Conservation (phyloP, 129 eudicot species). For the Chrysanthemum lavandulifolium region DNA sequence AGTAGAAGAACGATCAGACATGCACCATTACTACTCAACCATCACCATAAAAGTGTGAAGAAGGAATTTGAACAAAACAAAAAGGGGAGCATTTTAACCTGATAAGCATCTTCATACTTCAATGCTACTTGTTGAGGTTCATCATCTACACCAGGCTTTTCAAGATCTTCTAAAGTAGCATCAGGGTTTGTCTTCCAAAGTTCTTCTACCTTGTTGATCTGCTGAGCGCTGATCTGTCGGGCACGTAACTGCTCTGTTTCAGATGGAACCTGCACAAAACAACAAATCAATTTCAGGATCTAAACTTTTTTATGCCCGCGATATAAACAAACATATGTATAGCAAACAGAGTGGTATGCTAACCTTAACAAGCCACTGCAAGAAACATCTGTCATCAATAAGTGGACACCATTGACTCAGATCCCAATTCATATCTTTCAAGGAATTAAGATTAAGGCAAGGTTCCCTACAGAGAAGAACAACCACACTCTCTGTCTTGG, state of each 20-base stretch:
- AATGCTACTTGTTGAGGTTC: constrained; percentile 86
- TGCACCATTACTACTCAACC: constrained; percentile 57
- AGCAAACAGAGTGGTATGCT: background rate
- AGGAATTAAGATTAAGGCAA: constrained; percentile 82
- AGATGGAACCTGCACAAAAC: constrained; percentile 71
- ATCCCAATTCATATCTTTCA: constrained; percentile 99
- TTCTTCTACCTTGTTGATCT: constrained; percentile 90
- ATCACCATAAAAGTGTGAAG: constrained; percentile 7
- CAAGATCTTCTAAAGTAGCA: constrained; percentile 97
- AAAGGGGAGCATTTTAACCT: constrained; percentile 36
- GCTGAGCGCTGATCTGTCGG: constrained; percentile 84
- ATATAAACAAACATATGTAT: background rate
- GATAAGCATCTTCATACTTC: constrained; percentile 96
- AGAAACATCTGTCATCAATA: constrained; percentile 96
- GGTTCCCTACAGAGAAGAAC: constrained; percentile 98
- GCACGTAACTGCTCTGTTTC: constrained; percentile 94
- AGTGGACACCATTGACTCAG: constrained; percentile 99
- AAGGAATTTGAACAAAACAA: constrained; percentile 19
- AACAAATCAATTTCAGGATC: constrained; percentile 15
- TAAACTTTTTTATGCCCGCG: background rate
- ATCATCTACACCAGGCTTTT: constrained; percentile 99
- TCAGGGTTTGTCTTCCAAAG: constrained; percentile 99
- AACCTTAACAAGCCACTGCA: constrained; percentile 98
- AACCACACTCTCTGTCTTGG: constrained; percentile 78
- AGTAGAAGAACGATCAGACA: constrained; percentile 6